phyloP scores from a whole-genome alignment of 2,329 filamentous ascomycete species.

The Pestalotiopsis sp. region DNA sequence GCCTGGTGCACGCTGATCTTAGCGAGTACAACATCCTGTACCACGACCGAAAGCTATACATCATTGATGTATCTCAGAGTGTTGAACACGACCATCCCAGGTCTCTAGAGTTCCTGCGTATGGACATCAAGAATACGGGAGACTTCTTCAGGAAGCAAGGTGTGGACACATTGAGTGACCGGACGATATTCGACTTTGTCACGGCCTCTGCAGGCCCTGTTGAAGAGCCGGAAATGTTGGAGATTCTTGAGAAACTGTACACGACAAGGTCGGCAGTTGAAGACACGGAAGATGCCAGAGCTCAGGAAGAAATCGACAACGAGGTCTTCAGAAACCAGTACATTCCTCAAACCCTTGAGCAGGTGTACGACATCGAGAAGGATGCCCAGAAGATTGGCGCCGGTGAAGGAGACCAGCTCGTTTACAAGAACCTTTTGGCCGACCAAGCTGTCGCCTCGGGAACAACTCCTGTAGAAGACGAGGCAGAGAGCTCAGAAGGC shows the following conservation, averaged over 20 bases:
- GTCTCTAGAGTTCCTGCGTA: constrained; percentile 89
- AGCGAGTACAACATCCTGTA: constrained; percentile 99
- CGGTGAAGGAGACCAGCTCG: constrained; percentile 75
- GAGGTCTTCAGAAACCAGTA: constrained; percentile 96
- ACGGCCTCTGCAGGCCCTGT: constrained; percentile 62
- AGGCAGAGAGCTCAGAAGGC: constrained; percentile 40
- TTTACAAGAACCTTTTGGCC: constrained; percentile 85
- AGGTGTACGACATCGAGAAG: constrained; percentile 95
- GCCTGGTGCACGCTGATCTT: constrained; percentile 91
- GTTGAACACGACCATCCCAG: constrained; percentile 96
- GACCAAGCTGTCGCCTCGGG: constrained; percentile 58
- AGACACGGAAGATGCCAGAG: constrained; percentile 52
- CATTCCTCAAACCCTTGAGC: constrained; percentile 92
- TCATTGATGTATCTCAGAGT: constrained; percentile 97
- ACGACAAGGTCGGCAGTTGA: constrained; percentile 53
- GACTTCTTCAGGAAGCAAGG: constrained; percentile 90
- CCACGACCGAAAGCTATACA: constrained; percentile 78
- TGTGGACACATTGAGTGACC: constrained; percentile 80
- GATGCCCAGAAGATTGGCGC: constrained; percentile 78
- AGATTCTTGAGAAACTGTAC: constrained; percentile 70
- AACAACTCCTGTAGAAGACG: constrained; percentile 35
- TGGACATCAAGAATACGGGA: constrained; percentile 97
- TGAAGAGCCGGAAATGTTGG: constrained; percentile 63
- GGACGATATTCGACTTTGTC: constrained; percentile 83
- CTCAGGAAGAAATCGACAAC: constrained; percentile 75